Percentiles rank a stretch among this genome's conserved stretches.
Conservation (phyloP, 768 basidiomycete species). For the Boletellus ananiceps region DNA sequence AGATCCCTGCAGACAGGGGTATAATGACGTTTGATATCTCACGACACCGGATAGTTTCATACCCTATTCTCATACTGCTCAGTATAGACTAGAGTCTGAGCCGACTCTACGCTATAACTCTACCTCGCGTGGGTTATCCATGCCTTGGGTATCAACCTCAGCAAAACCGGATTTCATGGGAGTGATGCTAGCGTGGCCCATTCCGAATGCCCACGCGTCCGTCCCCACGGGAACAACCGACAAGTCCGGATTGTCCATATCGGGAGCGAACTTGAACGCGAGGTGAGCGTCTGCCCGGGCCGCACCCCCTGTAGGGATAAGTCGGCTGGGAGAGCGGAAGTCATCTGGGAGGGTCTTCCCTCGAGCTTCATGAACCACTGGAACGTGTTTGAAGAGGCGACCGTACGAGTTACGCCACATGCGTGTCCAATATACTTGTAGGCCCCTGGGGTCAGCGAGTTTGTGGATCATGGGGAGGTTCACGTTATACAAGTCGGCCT, state of each 20-base stretch:
- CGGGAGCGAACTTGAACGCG: slow-evolving; percentile 72
- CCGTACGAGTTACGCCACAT: slow-evolving; percentile 88
- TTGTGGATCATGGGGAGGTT: slow-evolving; percentile 81
- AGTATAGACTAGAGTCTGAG: slow-evolving; percentile 11
- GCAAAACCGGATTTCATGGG: slow-evolving; percentile 73
- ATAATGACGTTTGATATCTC: slow-evolving; percentile 8
- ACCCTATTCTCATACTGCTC: neutral
- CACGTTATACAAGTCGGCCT: slow-evolving; percentile 80
- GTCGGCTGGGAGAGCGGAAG: slow-evolving; percentile 21
- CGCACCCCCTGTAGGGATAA: neutral
- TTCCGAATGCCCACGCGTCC: slow-evolving; percentile 75
- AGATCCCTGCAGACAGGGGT: slow-evolving; percentile 1
- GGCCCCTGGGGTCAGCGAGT: slow-evolving; percentile 52
- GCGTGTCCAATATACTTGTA: slow-evolving; percentile 73
- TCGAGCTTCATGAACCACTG: slow-evolving; percentile 16
- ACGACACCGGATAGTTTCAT: slow-evolving; percentile 4
- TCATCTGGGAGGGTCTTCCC: slow-evolving; percentile 36
- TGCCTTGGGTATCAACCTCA: slow-evolving; percentile 34
- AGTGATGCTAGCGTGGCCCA: slow-evolving; percentile 71
- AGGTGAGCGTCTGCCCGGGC: slow-evolving; percentile 36
- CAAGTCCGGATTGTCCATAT: slow-evolving; percentile 56
- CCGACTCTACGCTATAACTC: slow-evolving; percentile 43
- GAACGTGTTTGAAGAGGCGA: slow-evolving; percentile 61
- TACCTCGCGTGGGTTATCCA: slow-evolving; percentile 9
- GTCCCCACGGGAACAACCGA: slow-evolving; percentile 67